These are phyloP conservation scores for Ganoderma lucidum DNA, from an alignment of 1,284 basidiomycete genomes.

Conservation along the genomic window DNA sequence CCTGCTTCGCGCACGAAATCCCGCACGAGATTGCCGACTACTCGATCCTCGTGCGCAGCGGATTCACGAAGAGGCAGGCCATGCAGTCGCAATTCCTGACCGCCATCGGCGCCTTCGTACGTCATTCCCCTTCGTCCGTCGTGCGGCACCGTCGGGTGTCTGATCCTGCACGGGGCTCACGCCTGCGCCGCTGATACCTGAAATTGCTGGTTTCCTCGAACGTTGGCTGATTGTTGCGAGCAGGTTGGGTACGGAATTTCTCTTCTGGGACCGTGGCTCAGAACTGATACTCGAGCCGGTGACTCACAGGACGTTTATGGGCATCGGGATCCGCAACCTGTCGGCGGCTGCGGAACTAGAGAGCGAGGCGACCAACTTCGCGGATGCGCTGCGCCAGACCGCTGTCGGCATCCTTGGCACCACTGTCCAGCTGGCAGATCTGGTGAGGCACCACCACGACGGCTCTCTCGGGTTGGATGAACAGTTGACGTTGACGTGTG, in stretches of 20 bases:
- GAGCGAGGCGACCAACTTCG: slow-evolving; percentile 60
- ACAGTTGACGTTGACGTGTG: background rate
- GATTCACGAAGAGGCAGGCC: slow-evolving; percentile 88
- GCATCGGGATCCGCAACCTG: slow-evolving; percentile 84
- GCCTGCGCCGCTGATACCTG: slow-evolving; percentile 5
- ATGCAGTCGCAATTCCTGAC: slow-evolving; percentile 93
- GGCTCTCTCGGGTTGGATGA: no score
- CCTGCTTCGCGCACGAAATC: slow-evolving; percentile 92
- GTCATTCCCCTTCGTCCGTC: slow-evolving; percentile 41
- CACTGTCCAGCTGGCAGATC: slow-evolving; percentile 76
- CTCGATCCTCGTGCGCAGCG: slow-evolving; percentile 87
- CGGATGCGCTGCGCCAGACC: slow-evolving; percentile 74
- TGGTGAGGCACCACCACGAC: slow-evolving; percentile 56
- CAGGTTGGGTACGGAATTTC: slow-evolving; percentile 37
- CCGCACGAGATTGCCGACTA: slow-evolving; percentile 94
- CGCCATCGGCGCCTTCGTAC: slow-evolving; percentile 88
- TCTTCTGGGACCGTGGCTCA: background rate
- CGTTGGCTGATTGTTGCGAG: slow-evolving; percentile 19
- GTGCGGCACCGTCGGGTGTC: slow-evolving; percentile 3
- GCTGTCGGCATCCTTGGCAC: slow-evolving; percentile 84
- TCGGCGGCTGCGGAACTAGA: slow-evolving; percentile 56
- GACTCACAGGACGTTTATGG: slow-evolving; percentile 80
- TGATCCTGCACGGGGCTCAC: slow-evolving; percentile 18
- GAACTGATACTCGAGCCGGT: slow-evolving; percentile 20
- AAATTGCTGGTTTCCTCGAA: background rate